Evolutionary conservation across 495 filamentous ascomycete genomes (phyloP).

Genomic region (Penicillium paradoxum): DNA sequence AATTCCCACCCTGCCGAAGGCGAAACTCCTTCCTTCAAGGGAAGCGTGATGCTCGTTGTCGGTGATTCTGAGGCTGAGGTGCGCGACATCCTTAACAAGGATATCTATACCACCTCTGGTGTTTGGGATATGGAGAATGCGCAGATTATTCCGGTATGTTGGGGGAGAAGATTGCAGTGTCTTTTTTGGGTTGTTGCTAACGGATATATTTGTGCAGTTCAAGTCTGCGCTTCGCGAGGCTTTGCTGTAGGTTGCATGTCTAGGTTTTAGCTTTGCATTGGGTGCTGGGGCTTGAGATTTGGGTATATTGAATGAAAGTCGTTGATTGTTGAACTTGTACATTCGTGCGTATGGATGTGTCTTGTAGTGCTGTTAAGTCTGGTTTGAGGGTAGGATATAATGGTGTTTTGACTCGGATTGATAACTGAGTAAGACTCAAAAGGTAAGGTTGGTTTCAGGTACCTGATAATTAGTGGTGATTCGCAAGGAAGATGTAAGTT

Average conservation of each 20-base stretch:
- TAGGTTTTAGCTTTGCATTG: neutral
- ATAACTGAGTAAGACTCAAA: too few relatives aligned
- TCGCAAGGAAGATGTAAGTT: too few relatives aligned
- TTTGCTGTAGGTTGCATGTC: conserved; percentile 13
- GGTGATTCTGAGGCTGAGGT: conserved; percentile 67
- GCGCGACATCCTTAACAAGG: conserved; percentile 57
- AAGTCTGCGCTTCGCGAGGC: conserved; percentile 36
- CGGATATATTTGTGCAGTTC: conserved; percentile 25
- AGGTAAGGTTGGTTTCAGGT: too few relatives aligned
- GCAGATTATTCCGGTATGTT: conserved; percentile 44
- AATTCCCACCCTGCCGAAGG: conserved; percentile 60
- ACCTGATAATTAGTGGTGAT: too few relatives aligned
- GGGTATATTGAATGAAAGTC: neutral
- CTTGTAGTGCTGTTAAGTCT: too few relatives aligned
- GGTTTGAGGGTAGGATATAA: too few relatives aligned
- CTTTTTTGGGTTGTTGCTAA: neutral
- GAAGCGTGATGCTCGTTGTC: conserved; percentile 59
- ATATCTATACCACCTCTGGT: conserved; percentile 62
- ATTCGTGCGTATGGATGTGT: too few relatives aligned
- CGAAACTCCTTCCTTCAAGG: conserved; percentile 60
- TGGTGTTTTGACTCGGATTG: too few relatives aligned
- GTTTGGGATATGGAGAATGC: conserved; percentile 86
- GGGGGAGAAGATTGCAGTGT: neutral
- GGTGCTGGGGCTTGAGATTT: neutral
- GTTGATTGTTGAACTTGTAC: neutral